Conservation (phyloP, 495 filamentous ascomycete genomes). For the Penicillium coffeae region DNA sequence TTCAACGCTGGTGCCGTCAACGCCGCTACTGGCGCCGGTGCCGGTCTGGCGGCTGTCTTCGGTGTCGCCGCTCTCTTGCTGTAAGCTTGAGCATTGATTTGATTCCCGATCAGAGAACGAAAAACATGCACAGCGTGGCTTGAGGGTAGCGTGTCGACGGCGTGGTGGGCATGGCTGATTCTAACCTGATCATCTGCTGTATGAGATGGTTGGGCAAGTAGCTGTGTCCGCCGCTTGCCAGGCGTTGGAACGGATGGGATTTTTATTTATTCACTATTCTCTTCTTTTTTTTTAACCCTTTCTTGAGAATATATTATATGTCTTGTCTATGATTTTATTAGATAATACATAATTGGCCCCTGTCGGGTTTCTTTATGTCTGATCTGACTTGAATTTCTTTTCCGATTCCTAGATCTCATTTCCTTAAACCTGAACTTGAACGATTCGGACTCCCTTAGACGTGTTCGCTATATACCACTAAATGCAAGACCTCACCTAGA, state of each 20-base stretch:
- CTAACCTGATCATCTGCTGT: constrained; percentile 4
- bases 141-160: constrained; percentile 6
- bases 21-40: constrained; percentile 54
- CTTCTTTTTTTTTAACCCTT: constrained; percentile 8
- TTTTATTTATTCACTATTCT: constrained; percentile 9
- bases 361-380: constrained; percentile 12
- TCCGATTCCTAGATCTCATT: constrained; percentile 12
- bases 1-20: constrained; percentile 49
- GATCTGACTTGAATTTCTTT: not conserved
- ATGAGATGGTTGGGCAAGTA: not conserved
- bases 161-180: not conserved
- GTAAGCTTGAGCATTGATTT: constrained; percentile 42
- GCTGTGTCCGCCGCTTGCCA: constrained; percentile 3
- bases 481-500: too few relatives aligned
- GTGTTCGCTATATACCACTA: too few relatives aligned
- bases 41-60: constrained; percentile 69
- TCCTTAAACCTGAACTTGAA: constrained; percentile 10
- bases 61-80: constrained; percentile 70
- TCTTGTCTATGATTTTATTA: constrained; percentile 24
- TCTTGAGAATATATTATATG: constrained; percentile 24
- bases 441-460: too few relatives aligned
- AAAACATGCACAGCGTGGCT: not conserved
- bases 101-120: not conserved
- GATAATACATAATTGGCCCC: constrained; percentile 26
- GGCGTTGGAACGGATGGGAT: constrained; percentile 8